These are phyloP conservation scores for Skeletonema costatum DNA, from an alignment of 108 stramenopile species.

Conservation along the genomic window DNA sequence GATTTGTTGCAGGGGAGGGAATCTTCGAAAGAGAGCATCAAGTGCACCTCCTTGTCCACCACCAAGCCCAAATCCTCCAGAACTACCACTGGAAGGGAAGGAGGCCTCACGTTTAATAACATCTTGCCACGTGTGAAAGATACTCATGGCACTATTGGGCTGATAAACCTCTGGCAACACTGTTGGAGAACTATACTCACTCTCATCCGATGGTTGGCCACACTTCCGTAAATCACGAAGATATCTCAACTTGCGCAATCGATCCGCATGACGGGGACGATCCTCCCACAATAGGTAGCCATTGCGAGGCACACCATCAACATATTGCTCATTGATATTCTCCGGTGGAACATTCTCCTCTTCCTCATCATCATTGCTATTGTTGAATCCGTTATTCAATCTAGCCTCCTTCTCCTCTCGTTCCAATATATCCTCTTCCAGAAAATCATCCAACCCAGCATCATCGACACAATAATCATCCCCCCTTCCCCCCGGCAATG, in stretches of 20 bases:
- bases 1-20: constrained; percentile 41
- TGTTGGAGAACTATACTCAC: not conserved
- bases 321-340: constrained; percentile 9
- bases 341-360: not conserved
- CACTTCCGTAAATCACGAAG: constrained; percentile 12
- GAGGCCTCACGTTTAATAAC: constrained; percentile 16
- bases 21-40: constrained; percentile 25
- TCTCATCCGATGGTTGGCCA: not conserved
- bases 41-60: not conserved
- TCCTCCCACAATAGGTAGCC: constrained; percentile 77
- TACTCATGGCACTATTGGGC: constrained; percentile 47
- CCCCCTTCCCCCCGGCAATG: constrained; percentile 75
- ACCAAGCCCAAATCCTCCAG: not conserved
- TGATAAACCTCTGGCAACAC: constrained; percentile 51
- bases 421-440: constrained; percentile 32
- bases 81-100: constrained; percentile 2
- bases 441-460: constrained; percentile 31
- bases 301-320: constrained; percentile 40
- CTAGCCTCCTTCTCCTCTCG: constrained; percentile 6
- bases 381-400: constrained; percentile 6
- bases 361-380: not conserved
- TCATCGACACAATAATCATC: constrained; percentile 49
- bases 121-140: constrained; percentile 60
- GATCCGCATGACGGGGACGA: constrained; percentile 20
- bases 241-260: constrained; percentile 19